A percentile compares a stretch with the other conserved stretches of the same genome.
Conservation (phyloP, 768 basidiomycete species). For the Serendipita sp. region DNA sequence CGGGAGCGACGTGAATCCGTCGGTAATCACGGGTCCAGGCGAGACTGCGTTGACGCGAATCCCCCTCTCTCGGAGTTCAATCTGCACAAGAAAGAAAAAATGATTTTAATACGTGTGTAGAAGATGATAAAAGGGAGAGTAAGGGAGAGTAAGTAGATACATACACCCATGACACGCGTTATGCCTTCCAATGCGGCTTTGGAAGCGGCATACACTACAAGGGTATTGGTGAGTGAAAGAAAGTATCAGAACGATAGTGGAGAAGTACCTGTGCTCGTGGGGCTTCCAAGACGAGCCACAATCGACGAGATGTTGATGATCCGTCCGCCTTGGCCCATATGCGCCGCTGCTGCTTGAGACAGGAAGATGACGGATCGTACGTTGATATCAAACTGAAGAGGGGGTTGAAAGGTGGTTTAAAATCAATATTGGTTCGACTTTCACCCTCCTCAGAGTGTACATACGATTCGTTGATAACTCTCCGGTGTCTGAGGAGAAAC, state of each 20-base stretch:
- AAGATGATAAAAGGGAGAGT: no score
- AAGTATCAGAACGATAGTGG: no score
- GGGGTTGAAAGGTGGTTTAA: no score
- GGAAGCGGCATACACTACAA: slow-evolving; percentile 30
- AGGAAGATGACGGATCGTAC: slow-evolving; percentile 46
- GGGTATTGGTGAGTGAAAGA: not conserved
- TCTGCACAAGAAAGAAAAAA: no score
- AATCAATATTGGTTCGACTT: no score
- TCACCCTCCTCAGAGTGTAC: not conserved
- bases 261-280: no score
- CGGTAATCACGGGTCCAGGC: no score
- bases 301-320: not conserved
- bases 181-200: slow-evolving; percentile 48
- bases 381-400: slow-evolving; percentile 33
- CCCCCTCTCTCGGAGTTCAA: no score
- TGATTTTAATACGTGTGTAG: no score
- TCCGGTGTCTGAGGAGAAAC: not conserved
- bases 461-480: not conserved
- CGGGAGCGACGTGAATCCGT: no score
- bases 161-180: slow-evolving; percentile 23
- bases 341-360: slow-evolving; percentile 20
- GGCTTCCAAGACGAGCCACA: not conserved
- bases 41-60: no score
- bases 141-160: no score
- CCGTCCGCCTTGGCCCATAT: not conserved